Conservation (phyloP, 345 rosid species). For the Citropsis articulata region DNA sequence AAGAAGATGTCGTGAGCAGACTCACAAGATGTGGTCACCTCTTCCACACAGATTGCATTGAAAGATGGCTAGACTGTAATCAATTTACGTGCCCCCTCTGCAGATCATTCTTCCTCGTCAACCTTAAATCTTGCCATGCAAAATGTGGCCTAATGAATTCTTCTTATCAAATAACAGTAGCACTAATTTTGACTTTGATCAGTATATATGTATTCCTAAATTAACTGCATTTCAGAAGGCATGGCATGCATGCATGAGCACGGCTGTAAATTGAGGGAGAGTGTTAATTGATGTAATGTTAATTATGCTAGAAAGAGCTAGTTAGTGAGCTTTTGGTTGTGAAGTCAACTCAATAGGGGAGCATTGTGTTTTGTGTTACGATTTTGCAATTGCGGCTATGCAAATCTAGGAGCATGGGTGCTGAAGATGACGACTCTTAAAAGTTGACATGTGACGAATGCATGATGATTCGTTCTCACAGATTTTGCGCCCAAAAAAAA, state of each 20-base stretch:
- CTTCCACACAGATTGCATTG: constrained; percentile 62
- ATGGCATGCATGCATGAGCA: neutral
- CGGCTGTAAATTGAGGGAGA: neutral
- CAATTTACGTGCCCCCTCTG: constrained; percentile 83
- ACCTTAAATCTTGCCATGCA: neutral
- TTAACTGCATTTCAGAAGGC: neutral
- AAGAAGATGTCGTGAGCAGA: constrained; percentile 49
- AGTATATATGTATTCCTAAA: too few species aligned
- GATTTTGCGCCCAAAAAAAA: neutral
- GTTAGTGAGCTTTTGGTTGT: neutral
- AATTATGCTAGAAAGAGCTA: neutral
- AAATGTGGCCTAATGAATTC: neutral
- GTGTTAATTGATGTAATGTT: neutral
- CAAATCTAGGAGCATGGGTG: neutral
- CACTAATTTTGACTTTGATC: neutral
- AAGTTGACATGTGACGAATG: neutral
- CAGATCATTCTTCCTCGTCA: constrained; percentile 42
- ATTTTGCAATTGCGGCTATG: neutral
- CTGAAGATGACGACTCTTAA: neutral
- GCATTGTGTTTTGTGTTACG: neutral
- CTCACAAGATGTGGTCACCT: constrained; percentile 57
- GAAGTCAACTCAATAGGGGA: neutral
- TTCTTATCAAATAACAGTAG: neutral
- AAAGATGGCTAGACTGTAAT: constrained; percentile 51
- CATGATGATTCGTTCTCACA: neutral